Base-by-base conservation (phyloP, 2,329 filamentous ascomycete species). In the Rutstroemia sp. region DNA sequence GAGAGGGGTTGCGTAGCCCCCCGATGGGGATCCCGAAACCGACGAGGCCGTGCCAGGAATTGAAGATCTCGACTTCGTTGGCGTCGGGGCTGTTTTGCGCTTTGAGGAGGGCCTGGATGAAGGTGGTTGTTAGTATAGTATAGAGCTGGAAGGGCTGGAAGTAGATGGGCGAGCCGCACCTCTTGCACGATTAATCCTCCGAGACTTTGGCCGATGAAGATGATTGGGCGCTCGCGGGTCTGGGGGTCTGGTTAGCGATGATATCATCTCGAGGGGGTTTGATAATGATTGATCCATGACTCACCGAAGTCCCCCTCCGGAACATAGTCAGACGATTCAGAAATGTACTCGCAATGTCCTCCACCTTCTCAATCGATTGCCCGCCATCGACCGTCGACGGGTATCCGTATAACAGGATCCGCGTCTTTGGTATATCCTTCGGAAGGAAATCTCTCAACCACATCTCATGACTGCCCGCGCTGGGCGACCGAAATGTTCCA, bases 381-480 rank as follows among this genome's bases (percentile, higher is more conserved):
- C 48, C 48, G 9, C 41, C 48, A 17, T 47, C n/a, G 8, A 56
- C 48, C 1, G 41, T 47, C 2, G 54, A 51, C 0, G 41, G 30
- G 39, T 56, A 56, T 8, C 54, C 54, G 16, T 56, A 56, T 3
- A 56, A 14, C 1, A 56, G 17, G 4, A 56, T 41, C 5, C 54
- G 21, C 10, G n/a, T 30, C 2, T 45, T 39, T 3, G 30, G 41
- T 3, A 56, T 56, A 19, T 56, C 48, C 41, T 56, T 41, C 4
- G 54, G 54, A 8, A 56, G 30, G 21, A 56, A 56, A n/a, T 56
- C 54, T 19, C 54, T 39, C 21, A 56, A 14, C 54, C 54, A 56
- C 48, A 56, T 52, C 10, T 52, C 30, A 46, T 56, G 23, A 10
- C 53, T 55, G 7, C 46, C 53, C 9, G 30, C 30, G 27, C 16